Evolutionary conservation across 495 filamentous ascomycete genomes (phyloP), one percentile per base, ranked within the genome.

Genomic region (Hypoxylon subgilvum): DNA sequence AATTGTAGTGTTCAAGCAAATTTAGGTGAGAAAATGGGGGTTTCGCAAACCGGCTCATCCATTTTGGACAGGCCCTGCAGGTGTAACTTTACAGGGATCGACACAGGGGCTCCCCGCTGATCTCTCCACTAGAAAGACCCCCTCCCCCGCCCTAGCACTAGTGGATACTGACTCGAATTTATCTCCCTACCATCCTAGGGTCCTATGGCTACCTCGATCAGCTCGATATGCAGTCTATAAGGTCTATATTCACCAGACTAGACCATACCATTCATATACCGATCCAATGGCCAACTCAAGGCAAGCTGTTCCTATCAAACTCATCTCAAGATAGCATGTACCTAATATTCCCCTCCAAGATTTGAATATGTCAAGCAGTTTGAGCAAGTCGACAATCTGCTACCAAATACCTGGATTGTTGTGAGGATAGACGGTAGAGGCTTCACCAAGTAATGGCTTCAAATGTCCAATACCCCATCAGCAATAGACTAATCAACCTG

Each of bases 301-400:
- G 68, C 55, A 72, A 72, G 78, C 57, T 40, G 35, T 52, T 40
- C 35, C 17, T 48, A 21, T 38, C 18, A 34, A 8, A 18, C 18
- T 16, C 18, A 0, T 25, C 28, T 52, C 5, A 19, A 23, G 49
- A 45, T 32, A 8, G 12, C 10, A 48, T 51, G 17, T 34, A 34
- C 32, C 64, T 75, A 71, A 74, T 47, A 40, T 14, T 17, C 21
- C 34, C 40, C 32, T n/a, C 17, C 39, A 34, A 78, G 91, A 69
- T 98, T 88, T 70, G 94, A 96, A 77, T 97, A 97, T 70, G 94
- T 97, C 58, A 89, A 89, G 66, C 70, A 78, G 25, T 97, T 96
- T 66, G 94, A 98, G 79, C 88, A 88, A 69, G 73, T 82, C 3
- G 89, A 95, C 66, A 73, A 73, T 19, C 76, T 97, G 34, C 85